Base-by-base conservation (phyloP, 2,329 filamentous ascomycete genomes). In the Aspergillus quadrilineatus region DNA sequence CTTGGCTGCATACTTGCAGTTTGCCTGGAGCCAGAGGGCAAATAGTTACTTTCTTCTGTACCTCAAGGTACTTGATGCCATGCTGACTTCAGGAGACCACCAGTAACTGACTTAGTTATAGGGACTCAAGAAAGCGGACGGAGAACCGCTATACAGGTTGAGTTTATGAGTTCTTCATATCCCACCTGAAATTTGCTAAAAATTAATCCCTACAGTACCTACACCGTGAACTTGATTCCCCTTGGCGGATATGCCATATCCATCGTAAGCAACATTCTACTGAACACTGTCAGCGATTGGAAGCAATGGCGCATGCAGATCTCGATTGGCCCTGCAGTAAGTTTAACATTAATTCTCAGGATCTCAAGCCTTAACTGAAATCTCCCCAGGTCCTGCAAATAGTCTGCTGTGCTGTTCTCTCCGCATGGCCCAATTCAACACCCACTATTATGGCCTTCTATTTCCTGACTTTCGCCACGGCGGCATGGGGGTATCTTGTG, bases 11-110 rank as follows among this genome's bases (percentile, higher is more conserved):
- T 63, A 60, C 26, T 46, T 60, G 7, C 50, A 62, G n/a, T 55
- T 34, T 6, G 60, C 60, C 12, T 63, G 61, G 61, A 61, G 57
- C 6, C 60, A 60, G 26, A 57, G 61, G 34, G 54, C 57, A 14
- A 63, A 63, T 22, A 56, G 60, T n/a, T 63, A 62, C 29, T 63
- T 63, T 39, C 37, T 61, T 4, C 32, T 63, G 12, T 63, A 63
- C 46, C 54, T 63, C 4, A 56, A 63, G 34, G 60, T 51, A n/a
- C 22, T 22, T 22, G 22, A 22, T 10, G 30, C 29, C 3, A 7
- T 34, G 15, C n/a, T 17, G n/a, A 4, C 12, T 29, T 6, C 9
- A 22, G 28, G 26, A 45, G 12, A 14, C 26, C 14, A 29, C 2
- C 4, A 6, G 14, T 22, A 29, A n/a, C 26, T 45, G 14, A 32